Percentiles rank a stretch among this genome's conserved stretches.
Evolutionary conservation across 768 basidiomycete species (phyloP).

Genomic region (Leccinum longicurvipes): DNA sequence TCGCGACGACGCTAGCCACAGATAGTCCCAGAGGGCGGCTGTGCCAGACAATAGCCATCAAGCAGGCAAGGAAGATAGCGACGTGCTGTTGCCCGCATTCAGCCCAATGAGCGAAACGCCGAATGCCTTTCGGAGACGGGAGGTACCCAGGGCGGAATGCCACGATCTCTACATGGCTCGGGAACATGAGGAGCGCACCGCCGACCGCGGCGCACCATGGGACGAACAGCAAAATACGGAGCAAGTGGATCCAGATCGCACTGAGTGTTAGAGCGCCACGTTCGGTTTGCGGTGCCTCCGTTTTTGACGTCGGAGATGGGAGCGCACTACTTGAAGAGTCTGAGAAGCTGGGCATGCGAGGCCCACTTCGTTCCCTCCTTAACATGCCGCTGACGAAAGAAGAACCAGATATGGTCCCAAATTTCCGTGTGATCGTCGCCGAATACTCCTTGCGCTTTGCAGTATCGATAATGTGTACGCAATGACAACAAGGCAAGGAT

Average conservation of each 20-base stretch:
- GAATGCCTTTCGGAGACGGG: slow-evolving; percentile 27
- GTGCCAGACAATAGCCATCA: slow-evolving; percentile 20
- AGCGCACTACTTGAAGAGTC: neutral
- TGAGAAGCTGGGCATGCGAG: slow-evolving; percentile 16
- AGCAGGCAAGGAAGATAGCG: slow-evolving; percentile 31
- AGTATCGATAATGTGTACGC: neutral
- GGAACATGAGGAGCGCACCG: slow-evolving; percentile 30
- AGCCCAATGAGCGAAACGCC: slow-evolving; percentile 38
- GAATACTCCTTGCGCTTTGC: neutral
- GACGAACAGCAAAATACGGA: slow-evolving; percentile 28
- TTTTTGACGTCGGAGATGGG: neutral
- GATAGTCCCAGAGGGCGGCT: slow-evolving; percentile 16
- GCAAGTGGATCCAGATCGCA: neutral
- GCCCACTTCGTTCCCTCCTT: slow-evolving; percentile 9
- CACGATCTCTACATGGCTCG: slow-evolving; percentile 24
- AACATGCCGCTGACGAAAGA: slow-evolving; percentile 1
- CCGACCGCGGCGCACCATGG: slow-evolving; percentile 38
- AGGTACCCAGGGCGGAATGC: slow-evolving; percentile 31
- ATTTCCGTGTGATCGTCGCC: slow-evolving; percentile 15
- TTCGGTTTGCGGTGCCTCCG: neutral
- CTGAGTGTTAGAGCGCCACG: neutral
- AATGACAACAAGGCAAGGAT: neutral
- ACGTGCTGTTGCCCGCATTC: slow-evolving; percentile 34
- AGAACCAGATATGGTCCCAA: slow-evolving; percentile 27
- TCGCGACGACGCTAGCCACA: slow-evolving; percentile 12